Percentiles rank a stretch among this genome's conserved stretches.
These are phyloP conservation scores for Candida vartiovaarae DNA, from an alignment of 805 yeast genomes.

Conservation along the genomic window DNA sequence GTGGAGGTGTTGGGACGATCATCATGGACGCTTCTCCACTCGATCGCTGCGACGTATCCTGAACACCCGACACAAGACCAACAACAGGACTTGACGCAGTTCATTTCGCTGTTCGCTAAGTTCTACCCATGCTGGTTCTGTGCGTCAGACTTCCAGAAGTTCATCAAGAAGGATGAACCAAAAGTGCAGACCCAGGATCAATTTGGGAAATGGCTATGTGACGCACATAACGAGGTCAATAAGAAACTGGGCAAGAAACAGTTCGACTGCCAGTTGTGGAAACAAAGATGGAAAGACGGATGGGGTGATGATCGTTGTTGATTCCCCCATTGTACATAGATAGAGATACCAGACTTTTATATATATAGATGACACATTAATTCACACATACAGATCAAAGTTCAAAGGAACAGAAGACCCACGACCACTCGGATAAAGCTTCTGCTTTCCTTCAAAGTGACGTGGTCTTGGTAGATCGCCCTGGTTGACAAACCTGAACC, in stretches of 20 bases:
- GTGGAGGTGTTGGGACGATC: constrained; percentile 73
- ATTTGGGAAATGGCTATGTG: constrained; percentile 87
- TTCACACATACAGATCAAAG: constrained; percentile 5
- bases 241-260: constrained; percentile 74
- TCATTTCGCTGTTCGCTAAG: constrained; percentile 63
- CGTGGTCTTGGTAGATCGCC: constrained; percentile 84
- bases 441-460: constrained; percentile 58
- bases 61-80: constrained; percentile 51
- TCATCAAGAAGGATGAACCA: constrained; percentile 45
- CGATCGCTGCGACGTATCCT: constrained; percentile 88
- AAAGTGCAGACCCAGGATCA: constrained; percentile 61
- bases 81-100: constrained; percentile 65
- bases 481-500: constrained; percentile 36
- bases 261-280: constrained; percentile 88
- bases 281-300: constrained; percentile 90
- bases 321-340: background rate
- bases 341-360: background rate
- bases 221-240: constrained; percentile 94
- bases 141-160: constrained; percentile 73
- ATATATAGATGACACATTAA: background rate
- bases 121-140: constrained; percentile 94
- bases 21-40: constrained; percentile 88
- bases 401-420: constrained; percentile 43
- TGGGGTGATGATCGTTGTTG: constrained; percentile 46
- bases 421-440: constrained; percentile 91